A percentile compares a stretch with the other conserved stretches of the same genome.
Conservation (phyloP, 495 filamentous ascomycete species). For the Aspergillus avenaceus region DNA sequence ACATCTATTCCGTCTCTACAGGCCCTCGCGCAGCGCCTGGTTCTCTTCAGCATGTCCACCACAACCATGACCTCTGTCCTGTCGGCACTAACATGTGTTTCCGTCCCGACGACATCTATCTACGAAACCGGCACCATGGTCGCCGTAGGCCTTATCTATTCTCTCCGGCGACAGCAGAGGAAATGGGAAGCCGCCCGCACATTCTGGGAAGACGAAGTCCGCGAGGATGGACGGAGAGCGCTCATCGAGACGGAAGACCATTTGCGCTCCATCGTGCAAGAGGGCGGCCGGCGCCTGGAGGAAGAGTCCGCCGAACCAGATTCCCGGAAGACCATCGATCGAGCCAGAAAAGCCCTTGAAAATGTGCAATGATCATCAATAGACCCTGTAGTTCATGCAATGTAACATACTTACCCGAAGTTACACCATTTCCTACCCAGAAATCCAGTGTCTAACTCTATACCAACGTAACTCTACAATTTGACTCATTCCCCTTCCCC, state of each 20-base stretch:
- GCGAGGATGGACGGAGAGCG: slow-evolving; percentile 74
- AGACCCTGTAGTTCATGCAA: slow-evolving; percentile 5
- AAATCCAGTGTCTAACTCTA: too few species aligned
- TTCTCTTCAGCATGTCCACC: slow-evolving; percentile 68
- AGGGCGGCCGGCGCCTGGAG: slow-evolving; percentile 33
- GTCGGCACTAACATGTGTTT: slow-evolving; percentile 64
- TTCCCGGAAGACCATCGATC: slow-evolving; percentile 47
- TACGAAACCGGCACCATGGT: slow-evolving; percentile 81
- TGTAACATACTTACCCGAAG: slow-evolving; percentile 18
- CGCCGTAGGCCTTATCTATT: slow-evolving; percentile 71
- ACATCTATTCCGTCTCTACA: slow-evolving; percentile 72
- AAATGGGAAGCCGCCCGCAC: slow-evolving; percentile 68
- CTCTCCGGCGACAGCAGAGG: slow-evolving; percentile 68
- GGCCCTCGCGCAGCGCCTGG: slow-evolving; percentile 70
- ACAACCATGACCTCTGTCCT: slow-evolving; percentile 59
- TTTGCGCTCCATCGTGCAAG: slow-evolving; percentile 53
- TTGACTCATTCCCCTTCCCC: not conserved
- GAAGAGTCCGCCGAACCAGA: slow-evolving; percentile 38
- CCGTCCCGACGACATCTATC: slow-evolving; percentile 46
- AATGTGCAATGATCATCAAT: slow-evolving; percentile 25
- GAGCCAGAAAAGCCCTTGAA: slow-evolving; percentile 52
- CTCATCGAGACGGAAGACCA: slow-evolving; percentile 65
- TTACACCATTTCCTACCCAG: too few species aligned
- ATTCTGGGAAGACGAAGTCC: slow-evolving; percentile 71
- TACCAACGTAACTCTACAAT: not conserved